Percentiles rank a stretch among this genome's conserved stretches.
Conservation (phyloP, 2,329 filamentous ascomycete species). For the Fusarium vanettenii region DNA sequence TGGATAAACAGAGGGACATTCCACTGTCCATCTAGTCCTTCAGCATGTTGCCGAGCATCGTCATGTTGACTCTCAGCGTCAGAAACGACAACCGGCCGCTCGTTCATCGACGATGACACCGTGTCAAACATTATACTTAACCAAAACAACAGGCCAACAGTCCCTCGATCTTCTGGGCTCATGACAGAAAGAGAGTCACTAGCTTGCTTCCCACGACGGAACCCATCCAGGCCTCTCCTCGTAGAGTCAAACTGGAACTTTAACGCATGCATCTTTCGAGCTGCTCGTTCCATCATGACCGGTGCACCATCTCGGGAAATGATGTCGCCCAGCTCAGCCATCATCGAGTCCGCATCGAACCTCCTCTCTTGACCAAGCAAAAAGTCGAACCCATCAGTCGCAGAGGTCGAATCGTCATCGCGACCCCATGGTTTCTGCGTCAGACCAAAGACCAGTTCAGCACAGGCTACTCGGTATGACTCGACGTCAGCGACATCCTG, state of each 20-base stretch:
- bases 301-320: constrained; percentile 38
- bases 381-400: not conserved
- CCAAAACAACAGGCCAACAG: constrained; percentile 67
- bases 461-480: constrained; percentile 52
- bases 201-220: not conserved
- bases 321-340: constrained; percentile 30
- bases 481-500: constrained; percentile 50
- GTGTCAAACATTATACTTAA: constrained; percentile 70
- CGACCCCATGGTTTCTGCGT: constrained; percentile 47
- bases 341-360: constrained; percentile 21
- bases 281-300: constrained; percentile 38
- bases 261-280: constrained; percentile 42
- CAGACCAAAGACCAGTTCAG: constrained; percentile 53
- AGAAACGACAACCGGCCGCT: constrained; percentile 48
- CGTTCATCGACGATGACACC: constrained; percentile 63
- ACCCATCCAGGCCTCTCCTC: constrained; percentile 21
- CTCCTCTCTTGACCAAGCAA: constrained; percentile 3
- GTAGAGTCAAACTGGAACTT: constrained; percentile 39
- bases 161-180: constrained; percentile 49
- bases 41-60: constrained; percentile 29
- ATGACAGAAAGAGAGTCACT: constrained; percentile 6
- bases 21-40: constrained; percentile 29
- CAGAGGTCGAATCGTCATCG: constrained; percentile 15
- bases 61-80: constrained; percentile 54
- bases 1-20: constrained; percentile 38